Base-by-base conservation (phyloP, 2,329 filamentous ascomycete genomes). In the Dothiorella sarmentorum region DNA sequence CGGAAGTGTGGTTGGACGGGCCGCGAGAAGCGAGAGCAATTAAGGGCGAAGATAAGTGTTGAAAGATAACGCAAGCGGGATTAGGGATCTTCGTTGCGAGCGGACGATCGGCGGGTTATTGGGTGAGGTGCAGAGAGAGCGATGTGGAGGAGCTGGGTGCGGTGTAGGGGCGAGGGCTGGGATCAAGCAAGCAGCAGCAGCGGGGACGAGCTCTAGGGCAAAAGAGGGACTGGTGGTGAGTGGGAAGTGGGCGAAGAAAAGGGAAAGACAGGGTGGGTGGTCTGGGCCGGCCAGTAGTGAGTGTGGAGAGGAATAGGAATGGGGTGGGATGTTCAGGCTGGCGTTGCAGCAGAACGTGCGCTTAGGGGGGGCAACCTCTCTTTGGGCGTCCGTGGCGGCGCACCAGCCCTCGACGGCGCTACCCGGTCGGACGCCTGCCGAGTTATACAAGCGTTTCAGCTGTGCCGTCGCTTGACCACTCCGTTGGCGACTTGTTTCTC, bases 191-290 rank as follows among this genome's bases (percentile, higher is more conserved):
- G n/a, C 22, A 22, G 49, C 49, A 53, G 49, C 35, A 53, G 49
- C n/a, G 2, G 49, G 49, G 49, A 18, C 49, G 49, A 53, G 49
- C 49, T 53, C n/a, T 29, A 35, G 49, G 6, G 37, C 22, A 27
- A 53, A 53, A 29, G 49, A 53, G 24, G 49, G 49, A 53, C 49
- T 53, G 49, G 49, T 40, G 35, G 49, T 53, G 49, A 53, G 49
- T 37, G 49, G 49, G 49, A 53, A 35, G 49, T 35, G 49, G 49
- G 49, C 35, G 33, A 38, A 24, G 47, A 53, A 43, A 53, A 53
- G 49, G 33, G 49, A 53, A 51, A 11, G 45, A 38, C 45, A 51
- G 31, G 24, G 33, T 26, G 49, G 45, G 49, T 38, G 49, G 49
- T 53, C 49, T 53, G 49, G 49, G 49, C 49, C 49, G 22, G 49